These are phyloP conservation scores for Termitomyces titanicus DNA, from an alignment of 768 basidiomycete genomes.

Conservation along the genomic window DNA sequence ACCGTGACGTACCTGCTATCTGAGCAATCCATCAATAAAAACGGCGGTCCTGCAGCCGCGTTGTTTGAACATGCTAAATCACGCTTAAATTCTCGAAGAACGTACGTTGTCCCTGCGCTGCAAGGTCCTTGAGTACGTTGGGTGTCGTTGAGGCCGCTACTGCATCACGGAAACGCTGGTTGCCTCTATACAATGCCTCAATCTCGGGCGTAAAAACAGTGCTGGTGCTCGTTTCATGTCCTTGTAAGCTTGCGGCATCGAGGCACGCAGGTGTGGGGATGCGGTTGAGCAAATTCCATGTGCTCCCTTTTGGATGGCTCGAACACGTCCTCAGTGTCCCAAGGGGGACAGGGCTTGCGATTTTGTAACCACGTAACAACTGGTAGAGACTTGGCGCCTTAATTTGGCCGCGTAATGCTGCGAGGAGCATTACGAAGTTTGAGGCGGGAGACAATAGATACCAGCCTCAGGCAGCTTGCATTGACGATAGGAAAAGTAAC, in stretches of 20 bases:
- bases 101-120: constrained; percentile 14
- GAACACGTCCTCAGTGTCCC: neutral
- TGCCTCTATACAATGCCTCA: constrained; percentile 15
- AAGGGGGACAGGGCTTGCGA: neutral
- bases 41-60: constrained; percentile 25
- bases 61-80: neutral
- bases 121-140: constrained; percentile 11
- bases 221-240: neutral
- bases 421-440: neutral
- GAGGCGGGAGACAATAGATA: neutral
- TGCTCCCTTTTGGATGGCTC: neutral
- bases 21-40: constrained; percentile 37
- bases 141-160: constrained; percentile 13
- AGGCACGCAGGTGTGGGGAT: constrained; percentile 12
- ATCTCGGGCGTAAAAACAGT: constrained; percentile 12
- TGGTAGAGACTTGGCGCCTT: neutral
- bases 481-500: neutral
- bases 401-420: neutral
- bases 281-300: constrained; percentile 15
- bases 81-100: neutral
- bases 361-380: neutral
- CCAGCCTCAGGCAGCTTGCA: too few species aligned
- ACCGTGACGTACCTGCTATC: constrained; percentile 25
- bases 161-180: constrained; percentile 14
- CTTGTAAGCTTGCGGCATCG: neutral